phyloP scores from a whole-genome alignment of 2,329 filamentous ascomycete species.

The Fusarium buxicola region DNA sequence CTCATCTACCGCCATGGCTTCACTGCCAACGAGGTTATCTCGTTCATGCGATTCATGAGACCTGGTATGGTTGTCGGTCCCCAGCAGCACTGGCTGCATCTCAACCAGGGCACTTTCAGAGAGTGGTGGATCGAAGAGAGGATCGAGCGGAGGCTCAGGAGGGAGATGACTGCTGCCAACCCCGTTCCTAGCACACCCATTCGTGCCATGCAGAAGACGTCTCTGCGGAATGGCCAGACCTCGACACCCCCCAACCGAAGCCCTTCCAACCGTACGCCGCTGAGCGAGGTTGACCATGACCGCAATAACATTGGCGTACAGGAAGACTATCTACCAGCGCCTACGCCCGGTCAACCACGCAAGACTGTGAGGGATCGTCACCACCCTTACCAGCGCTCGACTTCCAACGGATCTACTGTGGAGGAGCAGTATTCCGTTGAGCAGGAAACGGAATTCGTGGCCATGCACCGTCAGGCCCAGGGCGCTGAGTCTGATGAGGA shows the following conservation, averaged over 20 bases:
- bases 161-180: constrained; percentile 66
- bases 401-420: constrained; percentile 56
- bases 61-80: constrained; percentile 99
- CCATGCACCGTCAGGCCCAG: constrained; percentile 70
- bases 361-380: constrained; percentile 87
- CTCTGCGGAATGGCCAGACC: constrained; percentile 72
- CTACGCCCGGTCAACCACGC: constrained; percentile 93
- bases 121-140: constrained; percentile 98
- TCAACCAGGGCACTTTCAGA: constrained; percentile 97
- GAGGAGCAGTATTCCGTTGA: constrained; percentile 66
- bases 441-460: constrained; percentile 70
- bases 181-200: constrained; percentile 68
- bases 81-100: constrained; percentile 98
- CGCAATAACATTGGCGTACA: constrained; percentile 73
- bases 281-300: constrained; percentile 95
- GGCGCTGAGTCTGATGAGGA: constrained; percentile 84
- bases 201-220: constrained; percentile 70
- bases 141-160: constrained; percentile 74
- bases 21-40: constrained; percentile 96
- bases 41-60: constrained; percentile 99
- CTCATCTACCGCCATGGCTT: constrained; percentile 98
- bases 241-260: constrained; percentile 88
- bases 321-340: constrained; percentile 93
- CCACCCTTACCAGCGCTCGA: constrained; percentile 75
- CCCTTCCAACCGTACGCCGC: constrained; percentile 79